Conservation (phyloP, 768 basidiomycete genomes). For the Clavulina sp. region DNA sequence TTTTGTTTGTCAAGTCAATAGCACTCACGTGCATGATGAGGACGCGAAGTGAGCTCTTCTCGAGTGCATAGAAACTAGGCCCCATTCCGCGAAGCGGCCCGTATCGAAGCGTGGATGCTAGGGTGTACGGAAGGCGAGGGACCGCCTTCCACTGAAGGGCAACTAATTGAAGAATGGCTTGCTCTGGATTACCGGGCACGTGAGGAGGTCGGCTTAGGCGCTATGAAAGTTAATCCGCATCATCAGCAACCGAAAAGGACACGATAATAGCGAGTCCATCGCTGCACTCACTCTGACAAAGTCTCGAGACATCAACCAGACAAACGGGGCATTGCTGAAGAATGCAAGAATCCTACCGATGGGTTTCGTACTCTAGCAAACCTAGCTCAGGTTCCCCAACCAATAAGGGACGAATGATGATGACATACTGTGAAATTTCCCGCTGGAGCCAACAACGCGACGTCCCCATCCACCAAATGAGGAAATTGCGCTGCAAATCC, state of each 20-base stretch:
- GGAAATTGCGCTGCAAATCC: slow-evolving; percentile 59
- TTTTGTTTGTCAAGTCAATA: background rate
- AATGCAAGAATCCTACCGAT: no score
- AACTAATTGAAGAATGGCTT: no score
- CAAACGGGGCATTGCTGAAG: no score
- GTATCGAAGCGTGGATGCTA: background rate
- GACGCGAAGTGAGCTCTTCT: background rate
- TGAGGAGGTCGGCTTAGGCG: no score
- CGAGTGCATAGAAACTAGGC: background rate
- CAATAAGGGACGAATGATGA: background rate
- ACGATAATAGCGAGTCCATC: no score
- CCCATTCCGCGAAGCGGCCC: background rate
- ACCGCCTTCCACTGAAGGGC: background rate
- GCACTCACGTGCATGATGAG: slow-evolving; percentile 10
- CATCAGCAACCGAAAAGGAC: no score
- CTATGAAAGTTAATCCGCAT: no score
- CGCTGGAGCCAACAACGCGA: slow-evolving; percentile 52
- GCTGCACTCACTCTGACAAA: no score
- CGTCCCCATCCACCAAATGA: slow-evolving; percentile 43
- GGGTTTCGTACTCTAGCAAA: no score
- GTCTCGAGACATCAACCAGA: no score
- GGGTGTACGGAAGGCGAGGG: background rate
- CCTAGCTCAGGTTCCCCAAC: no score
- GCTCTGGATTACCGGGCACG: no score
- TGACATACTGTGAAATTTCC: slow-evolving; percentile 36